Percentiles rank a stretch among this genome's conserved stretches.
phyloP scores from a whole-genome alignment of 169 alveolate species.

The Eimeria brunetti region DNA sequence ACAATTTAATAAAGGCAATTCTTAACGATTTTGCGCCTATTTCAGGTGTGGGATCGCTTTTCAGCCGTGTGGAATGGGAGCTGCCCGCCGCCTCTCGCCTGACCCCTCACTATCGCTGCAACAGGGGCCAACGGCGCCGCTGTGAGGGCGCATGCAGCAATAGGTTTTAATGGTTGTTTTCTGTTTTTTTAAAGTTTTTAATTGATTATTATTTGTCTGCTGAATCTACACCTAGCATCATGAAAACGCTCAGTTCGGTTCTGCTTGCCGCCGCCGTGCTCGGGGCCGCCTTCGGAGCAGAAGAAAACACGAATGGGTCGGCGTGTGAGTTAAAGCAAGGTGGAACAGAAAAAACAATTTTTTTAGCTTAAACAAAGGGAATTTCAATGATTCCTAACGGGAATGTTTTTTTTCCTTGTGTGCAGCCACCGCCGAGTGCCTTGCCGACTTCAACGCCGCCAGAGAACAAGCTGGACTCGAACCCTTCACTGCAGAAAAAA shows the following conservation, averaged over 20 bases:
- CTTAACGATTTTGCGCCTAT: too few relatives aligned
- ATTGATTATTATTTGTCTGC: not conserved
- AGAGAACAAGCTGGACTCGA: constrained; percentile 1
- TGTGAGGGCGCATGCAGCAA: too few relatives aligned
- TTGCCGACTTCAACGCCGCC: not conserved
- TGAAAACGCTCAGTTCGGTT: not conserved
- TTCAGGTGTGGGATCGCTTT: too few relatives aligned
- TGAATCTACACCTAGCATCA: not conserved
- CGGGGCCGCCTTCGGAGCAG: not conserved
- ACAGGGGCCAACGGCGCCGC: too few relatives aligned
- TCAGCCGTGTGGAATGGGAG: too few relatives aligned
- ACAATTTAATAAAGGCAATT: too few relatives aligned
- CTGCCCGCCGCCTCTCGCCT: too few relatives aligned
- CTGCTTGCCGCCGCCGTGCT: not conserved
- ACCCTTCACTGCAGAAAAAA: not conserved
- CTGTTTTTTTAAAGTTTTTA: not conserved
- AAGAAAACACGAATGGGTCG: not conserved
- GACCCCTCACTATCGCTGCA: too few relatives aligned
- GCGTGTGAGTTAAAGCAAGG: not conserved
- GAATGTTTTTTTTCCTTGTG: not conserved
- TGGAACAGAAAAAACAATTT: not conserved
- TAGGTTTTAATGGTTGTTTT: not conserved
- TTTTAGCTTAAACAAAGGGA: not conserved
- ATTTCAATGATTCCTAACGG: not conserved
- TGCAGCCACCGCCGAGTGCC: not conserved